Evolutionary conservation across 2,329 filamentous ascomycete genomes (phyloP).

Genomic region (Aureobasidium uvarum): DNA sequence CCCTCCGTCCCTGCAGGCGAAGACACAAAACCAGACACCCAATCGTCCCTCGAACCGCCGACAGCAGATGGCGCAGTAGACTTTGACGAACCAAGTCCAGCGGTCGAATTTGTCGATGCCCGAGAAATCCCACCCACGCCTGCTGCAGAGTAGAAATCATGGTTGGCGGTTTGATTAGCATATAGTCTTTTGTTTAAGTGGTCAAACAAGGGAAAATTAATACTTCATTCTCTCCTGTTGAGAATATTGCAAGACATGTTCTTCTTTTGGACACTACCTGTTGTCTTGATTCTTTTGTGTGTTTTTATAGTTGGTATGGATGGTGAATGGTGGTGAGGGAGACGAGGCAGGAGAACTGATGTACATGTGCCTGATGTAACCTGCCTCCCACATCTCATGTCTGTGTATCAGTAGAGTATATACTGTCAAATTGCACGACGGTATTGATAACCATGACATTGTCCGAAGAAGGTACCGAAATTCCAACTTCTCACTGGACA

Average conservation of each 20-base stretch:
- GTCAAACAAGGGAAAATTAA: background rate
- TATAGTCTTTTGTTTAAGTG: background rate
- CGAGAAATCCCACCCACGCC: constrained; percentile 32
- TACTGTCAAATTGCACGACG: background rate
- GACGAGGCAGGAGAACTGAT: too few relatives aligned
- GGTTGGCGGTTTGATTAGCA: constrained; percentile 9
- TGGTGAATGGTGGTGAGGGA: background rate
- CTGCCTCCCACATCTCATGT: background rate
- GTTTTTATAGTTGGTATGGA: background rate
- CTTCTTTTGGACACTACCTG: background rate
- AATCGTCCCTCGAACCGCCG: constrained; percentile 27
- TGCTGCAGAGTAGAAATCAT: constrained; percentile 21
- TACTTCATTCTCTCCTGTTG: background rate
- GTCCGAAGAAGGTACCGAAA: background rate
- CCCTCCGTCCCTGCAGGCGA: background rate
- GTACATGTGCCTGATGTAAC: background rate
- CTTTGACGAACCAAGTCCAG: constrained; percentile 30
- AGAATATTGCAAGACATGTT: background rate
- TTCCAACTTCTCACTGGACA: background rate
- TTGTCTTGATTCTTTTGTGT: background rate
- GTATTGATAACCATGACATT: too few relatives aligned
- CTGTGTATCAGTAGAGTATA: background rate
- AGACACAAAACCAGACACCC: background rate
- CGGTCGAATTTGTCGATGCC: constrained; percentile 37
- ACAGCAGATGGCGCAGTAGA: constrained; percentile 28